phyloP scores from a whole-genome alignment of 2,329 filamentous ascomycete genomes.

The Aspergillus vadensis region DNA sequence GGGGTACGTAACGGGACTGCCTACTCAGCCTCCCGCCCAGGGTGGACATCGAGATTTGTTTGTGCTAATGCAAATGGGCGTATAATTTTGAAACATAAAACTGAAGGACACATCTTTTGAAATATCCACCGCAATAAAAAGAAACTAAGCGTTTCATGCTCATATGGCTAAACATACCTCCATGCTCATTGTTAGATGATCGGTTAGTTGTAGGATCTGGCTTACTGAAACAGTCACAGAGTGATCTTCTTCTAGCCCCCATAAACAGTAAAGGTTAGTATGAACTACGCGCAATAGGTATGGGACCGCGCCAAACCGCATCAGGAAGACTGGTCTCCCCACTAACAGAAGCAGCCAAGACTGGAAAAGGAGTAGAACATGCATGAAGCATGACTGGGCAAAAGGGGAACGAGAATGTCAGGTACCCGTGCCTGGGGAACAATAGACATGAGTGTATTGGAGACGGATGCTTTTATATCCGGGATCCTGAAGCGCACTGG shows the following conservation, averaged over 20 bases:
- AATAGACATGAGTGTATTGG: neutral
- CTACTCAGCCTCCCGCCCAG: neutral
- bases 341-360: conserved; percentile 14
- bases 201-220: neutral
- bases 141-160: neutral
- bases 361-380: conserved; percentile 18
- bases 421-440: neutral
- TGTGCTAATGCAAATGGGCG: neutral
- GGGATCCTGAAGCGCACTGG: conserved; percentile 10
- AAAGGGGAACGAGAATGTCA: neutral
- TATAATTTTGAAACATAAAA: neutral
- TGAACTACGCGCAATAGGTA: conserved; percentile 18
- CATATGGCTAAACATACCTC: too few relatives aligned
- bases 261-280: conserved; percentile 7
- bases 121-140: neutral
- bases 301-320: conserved; percentile 19
- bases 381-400: conserved; percentile 2
- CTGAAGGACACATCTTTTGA: neutral
- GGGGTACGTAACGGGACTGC: neutral
- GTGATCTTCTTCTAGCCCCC: conserved; percentile 10
- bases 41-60: neutral
- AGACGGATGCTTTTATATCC: conserved; percentile 41
- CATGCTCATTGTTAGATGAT: neutral
- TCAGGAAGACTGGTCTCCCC: conserved; percentile 10
- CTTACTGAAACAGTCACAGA: conserved; percentile 1